phyloP scores from a whole-genome alignment of 73 alveolate species.

The Tetrahymena borealis region DNA sequence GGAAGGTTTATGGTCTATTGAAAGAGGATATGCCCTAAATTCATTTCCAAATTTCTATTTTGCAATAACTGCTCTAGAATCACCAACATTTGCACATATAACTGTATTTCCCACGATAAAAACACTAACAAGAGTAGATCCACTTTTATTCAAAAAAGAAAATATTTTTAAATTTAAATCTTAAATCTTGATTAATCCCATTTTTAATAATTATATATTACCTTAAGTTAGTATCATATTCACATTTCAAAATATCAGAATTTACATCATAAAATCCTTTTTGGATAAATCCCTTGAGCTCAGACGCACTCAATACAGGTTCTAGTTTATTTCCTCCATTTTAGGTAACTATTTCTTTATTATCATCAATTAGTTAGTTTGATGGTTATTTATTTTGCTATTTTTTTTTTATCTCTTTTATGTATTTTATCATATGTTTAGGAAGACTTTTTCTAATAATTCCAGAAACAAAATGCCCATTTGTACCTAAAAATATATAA shows the following conservation, averaged over 20 bases:
- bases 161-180: no score
- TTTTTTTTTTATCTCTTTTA: neutral
- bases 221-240: neutral
- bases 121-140: neutral
- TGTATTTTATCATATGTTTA: neutral
- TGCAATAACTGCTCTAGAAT: constrained; percentile 72
- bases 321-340: neutral
- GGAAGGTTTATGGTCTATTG: constrained; percentile 86
- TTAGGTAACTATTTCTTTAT: neutral
- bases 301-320: neutral
- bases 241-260: neutral
- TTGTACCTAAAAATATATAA: no score
- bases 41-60: neutral
- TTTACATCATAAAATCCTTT: neutral
- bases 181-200: neutral
- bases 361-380: neutral
- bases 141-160: neutral
- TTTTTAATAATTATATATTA: neutral
- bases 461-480: neutral
- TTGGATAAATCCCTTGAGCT: neutral
- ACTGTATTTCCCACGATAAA: neutral
- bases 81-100: constrained; percentile 78
- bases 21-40: constrained; percentile 20
- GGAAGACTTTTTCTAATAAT: neutral
- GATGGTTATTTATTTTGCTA: neutral